Percentiles rank a stretch among this genome's conserved stretches.
Conservation (phyloP, 2,329 filamentous ascomycete genomes). For the Fusarium sp. region DNA sequence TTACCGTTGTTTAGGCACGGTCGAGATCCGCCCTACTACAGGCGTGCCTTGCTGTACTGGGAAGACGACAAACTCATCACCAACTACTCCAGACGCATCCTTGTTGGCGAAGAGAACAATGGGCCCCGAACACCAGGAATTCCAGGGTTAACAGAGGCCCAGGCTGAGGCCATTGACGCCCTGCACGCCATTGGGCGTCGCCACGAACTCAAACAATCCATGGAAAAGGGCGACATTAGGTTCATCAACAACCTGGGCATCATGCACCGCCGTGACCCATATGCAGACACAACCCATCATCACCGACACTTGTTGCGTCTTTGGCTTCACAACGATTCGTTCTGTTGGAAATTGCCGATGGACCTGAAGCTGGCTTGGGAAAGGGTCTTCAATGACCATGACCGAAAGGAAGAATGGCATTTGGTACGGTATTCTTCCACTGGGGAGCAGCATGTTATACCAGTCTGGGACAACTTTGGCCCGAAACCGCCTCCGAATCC, state of each 20-base stretch:
- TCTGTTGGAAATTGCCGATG: constrained; percentile 61
- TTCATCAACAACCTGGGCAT: constrained; percentile 67
- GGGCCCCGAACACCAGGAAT: constrained; percentile 51
- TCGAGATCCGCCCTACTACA: constrained; percentile 10
- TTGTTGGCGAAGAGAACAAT: constrained; percentile 1
- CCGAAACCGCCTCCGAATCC: neutral
- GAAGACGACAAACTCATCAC: constrained; percentile 7
- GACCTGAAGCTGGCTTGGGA: constrained; percentile 63
- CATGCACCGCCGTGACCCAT: constrained; percentile 64
- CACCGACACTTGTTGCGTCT: constrained; percentile 48
- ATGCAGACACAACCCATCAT: constrained; percentile 56
- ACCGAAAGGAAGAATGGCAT: constrained; percentile 58
- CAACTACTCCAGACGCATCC: constrained; percentile 10
- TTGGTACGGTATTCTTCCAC: neutral
- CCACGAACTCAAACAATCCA: constrained; percentile 57
- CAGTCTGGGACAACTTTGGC: neutral
- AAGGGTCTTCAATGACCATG: constrained; percentile 64
- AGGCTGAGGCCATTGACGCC: constrained; percentile 64
- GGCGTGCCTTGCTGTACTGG: constrained; percentile 8
- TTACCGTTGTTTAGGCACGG: constrained; percentile 4
- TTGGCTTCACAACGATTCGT: constrained; percentile 61
- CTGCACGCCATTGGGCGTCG: constrained; percentile 61
- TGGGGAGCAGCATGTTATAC: neutral
- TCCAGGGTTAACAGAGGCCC: constrained; percentile 65
- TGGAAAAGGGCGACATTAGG: constrained; percentile 63